A percentile compares a stretch with the other conserved stretches of the same genome.
These are phyloP conservation scores for Atkinsonella hypoxylon DNA, from an alignment of 2,329 filamentous ascomycete species.

Conservation along the genomic window DNA sequence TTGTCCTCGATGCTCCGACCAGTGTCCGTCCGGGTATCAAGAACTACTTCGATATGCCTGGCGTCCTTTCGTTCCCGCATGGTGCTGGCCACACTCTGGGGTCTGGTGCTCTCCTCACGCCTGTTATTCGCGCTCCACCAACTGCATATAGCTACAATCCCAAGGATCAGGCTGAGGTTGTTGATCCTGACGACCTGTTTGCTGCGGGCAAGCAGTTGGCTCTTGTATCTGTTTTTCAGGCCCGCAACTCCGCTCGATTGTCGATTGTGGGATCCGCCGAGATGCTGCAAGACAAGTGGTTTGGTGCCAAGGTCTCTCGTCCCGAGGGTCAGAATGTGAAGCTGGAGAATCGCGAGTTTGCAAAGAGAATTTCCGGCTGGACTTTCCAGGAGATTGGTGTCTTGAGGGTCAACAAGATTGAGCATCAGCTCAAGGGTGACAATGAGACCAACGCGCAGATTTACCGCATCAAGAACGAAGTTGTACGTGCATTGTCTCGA, in stretches of 20 bases:
- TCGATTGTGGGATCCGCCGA: conserved; percentile 77
- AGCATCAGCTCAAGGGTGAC: conserved; percentile 54
- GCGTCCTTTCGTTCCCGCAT: conserved; percentile 67
- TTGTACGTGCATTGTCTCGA: conserved; percentile 50
- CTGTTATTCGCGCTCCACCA: conserved; percentile 68
- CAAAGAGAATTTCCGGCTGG: conserved; percentile 80
- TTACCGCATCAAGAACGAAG: conserved; percentile 93
- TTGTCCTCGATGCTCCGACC: conserved; percentile 61
- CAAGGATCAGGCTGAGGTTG: conserved; percentile 62
- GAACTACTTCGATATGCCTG: conserved; percentile 55
- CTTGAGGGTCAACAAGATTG: conserved; percentile 67
- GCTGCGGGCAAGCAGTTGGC: conserved; percentile 73
- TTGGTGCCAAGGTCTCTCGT: conserved; percentile 65
- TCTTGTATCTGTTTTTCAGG: conserved; percentile 78
- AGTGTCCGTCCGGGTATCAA: conserved; percentile 56
- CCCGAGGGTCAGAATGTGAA: conserved; percentile 38
- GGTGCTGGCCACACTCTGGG: conserved; percentile 75
- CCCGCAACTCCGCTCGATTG: conserved; percentile 84
- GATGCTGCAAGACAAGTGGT: conserved; percentile 81
- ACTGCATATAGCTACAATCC: conserved; percentile 92
- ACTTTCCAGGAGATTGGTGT: conserved; percentile 91
- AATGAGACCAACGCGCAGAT: conserved; percentile 68
- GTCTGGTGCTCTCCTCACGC: conserved; percentile 62
- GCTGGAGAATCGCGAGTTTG: conserved; percentile 75
- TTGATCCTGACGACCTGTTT: conserved; percentile 66